Evolutionary conservation across 225 moss, liverwort and hornwort species (phyloP).

Genomic region (Polytrichum commune): DNA sequence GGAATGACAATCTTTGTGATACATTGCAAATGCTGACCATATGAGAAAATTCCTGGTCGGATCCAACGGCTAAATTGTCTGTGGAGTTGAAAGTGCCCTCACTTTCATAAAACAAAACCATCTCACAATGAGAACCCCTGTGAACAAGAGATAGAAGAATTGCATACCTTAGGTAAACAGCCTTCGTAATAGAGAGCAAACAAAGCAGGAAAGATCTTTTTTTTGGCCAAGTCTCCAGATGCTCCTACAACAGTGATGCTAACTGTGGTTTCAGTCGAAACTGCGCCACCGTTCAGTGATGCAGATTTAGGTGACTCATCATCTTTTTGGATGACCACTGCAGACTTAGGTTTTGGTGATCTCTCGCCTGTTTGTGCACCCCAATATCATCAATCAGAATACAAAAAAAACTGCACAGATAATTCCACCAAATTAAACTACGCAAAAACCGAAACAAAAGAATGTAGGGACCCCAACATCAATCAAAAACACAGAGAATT

Average conservation of each 20-base stretch:
- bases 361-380: conserved; percentile 30
- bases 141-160: background rate
- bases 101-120: too few relatives aligned
- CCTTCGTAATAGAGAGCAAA: conserved; percentile 95
- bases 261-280: conserved; percentile 56
- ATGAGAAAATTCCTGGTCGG: too few relatives aligned
- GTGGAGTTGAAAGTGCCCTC: too few relatives aligned
- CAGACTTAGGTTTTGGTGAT: conserved; percentile 10
- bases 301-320: conserved; percentile 23
- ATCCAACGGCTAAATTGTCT: too few relatives aligned
- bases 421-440: too few relatives aligned
- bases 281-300: conserved; percentile 28
- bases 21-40: too few relatives aligned
- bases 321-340: conserved; percentile 4
- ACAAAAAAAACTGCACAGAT: too few relatives aligned
- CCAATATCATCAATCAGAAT: too few relatives aligned
- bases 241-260: conserved; percentile 90
- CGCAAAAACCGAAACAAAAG: too few relatives aligned
- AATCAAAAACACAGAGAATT: too few relatives aligned
- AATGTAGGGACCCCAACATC: too few relatives aligned
- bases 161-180: conserved; percentile 76
- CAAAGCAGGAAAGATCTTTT: conserved; percentile 96
- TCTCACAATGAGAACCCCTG: background rate
- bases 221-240: conserved; percentile 91
- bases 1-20: too few relatives aligned